Base-by-base conservation (phyloP, 2,329 filamentous ascomycete species). In the Drechslera avenae region DNA sequence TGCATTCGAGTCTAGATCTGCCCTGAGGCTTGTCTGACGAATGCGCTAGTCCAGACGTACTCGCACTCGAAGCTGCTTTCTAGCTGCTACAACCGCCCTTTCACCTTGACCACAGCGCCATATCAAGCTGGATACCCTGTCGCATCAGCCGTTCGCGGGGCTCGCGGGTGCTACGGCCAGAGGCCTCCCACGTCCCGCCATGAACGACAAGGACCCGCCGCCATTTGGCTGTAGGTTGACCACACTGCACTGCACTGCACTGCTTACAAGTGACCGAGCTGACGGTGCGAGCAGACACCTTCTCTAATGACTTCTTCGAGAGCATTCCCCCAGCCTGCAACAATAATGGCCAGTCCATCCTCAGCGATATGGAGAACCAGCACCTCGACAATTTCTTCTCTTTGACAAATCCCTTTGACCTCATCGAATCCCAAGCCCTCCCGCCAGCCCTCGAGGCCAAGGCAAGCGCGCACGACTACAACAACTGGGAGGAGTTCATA, bases 221-320 rank as follows among this genome's bases (percentile, higher is more conserved):
- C 70, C 69, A 12, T 73, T 73, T 60, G 70, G 70, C 56, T 72
- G 68, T 69, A 66, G 19, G 63, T 36, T 23, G 21, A 28, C 30
- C 37, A n/a, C n/a, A n/a, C n/a, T n/a, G n/a, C n/a, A n/a, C n/a
- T n/a, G n/a, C n/a, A n/a, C n/a, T 19, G 18, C 10, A 30, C n/a
- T 30, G 36, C 8, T 21, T 39, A 13, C 21, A 5, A 23, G 19
- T 21, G 1, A 19, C 36, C 36, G 17, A 6, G 37, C 56, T 64
- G 46, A 62, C 50, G 8, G 16, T 34, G 34, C 28, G 17, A 3
- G 12, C 52, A 70, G 68, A 72, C 49, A 68, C 63, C 36, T 70
- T 71, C 50, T 43, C 52, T 23, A 51, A 46, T 43, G 60, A 66
- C 57, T 66, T 65, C 49, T 60, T 64, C 55, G 53, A 53, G 13